Conservation (phyloP, 139 green algal species). For the Mychonastes homosphaera region DNA sequence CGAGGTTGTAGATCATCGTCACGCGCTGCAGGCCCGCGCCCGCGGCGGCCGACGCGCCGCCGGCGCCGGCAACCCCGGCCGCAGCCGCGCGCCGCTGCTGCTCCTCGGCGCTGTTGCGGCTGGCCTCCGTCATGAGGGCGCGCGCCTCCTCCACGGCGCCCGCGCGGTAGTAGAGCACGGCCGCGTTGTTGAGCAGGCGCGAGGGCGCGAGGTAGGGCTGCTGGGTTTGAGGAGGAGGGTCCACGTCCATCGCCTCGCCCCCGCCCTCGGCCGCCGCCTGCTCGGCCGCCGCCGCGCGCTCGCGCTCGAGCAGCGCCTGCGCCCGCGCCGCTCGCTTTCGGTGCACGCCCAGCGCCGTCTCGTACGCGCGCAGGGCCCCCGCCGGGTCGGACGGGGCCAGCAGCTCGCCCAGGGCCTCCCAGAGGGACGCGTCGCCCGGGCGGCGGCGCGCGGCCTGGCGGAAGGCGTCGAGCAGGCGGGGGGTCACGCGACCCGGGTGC, state of each 20-base stretch:
- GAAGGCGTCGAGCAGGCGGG: slow-evolving; percentile 17
- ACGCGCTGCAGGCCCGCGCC: slow-evolving; percentile 26
- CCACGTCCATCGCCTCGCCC: not conserved
- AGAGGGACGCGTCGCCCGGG: slow-evolving; percentile 40
- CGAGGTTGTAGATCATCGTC: slow-evolving; percentile 73
- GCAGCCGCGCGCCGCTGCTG: too few species aligned
- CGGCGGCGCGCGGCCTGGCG: slow-evolving; percentile 30
- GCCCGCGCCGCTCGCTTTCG: not conserved
- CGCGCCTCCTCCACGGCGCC: slow-evolving; percentile 32
- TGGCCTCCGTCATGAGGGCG: slow-evolving; percentile 8
- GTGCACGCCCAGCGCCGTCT: slow-evolving; percentile 3
- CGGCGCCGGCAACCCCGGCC: slow-evolving; percentile 7
- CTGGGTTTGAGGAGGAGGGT: slow-evolving; percentile 1
- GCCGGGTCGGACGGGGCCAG: slow-evolving; percentile 43
- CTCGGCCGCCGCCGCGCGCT: not conserved
- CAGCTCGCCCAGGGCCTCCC: slow-evolving; percentile 75
- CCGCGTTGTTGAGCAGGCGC: slow-evolving; percentile 77
- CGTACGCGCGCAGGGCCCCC: slow-evolving; percentile 5
- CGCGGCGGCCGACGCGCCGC: slow-evolving; percentile 1
- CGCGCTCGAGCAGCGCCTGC: not conserved
- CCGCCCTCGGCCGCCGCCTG: not conserved
- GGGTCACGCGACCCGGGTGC: slow-evolving; percentile 7
- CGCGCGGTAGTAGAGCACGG: slow-evolving; percentile 54
- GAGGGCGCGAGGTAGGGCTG: slow-evolving; percentile 21
- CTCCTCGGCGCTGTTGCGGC: too few species aligned